phyloP scores from a whole-genome alignment of 805 yeast species.

The Wickerhamiella alocasiicola region DNA sequence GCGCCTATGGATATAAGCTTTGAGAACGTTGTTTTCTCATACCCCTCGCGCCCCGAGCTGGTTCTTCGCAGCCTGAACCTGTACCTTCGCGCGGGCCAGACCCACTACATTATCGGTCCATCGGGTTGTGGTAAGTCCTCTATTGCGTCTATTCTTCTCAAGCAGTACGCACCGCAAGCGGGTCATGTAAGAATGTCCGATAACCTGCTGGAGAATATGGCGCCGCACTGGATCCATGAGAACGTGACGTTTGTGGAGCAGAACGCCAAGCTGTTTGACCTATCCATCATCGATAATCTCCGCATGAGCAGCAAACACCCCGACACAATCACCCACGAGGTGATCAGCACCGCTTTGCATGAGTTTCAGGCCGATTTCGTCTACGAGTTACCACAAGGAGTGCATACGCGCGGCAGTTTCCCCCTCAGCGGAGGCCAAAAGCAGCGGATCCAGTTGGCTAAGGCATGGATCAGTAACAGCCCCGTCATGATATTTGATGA shows the following conservation, averaged over 20 bases:
- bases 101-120: slow-evolving; percentile 63
- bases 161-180: slow-evolving; percentile 37
- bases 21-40: slow-evolving; percentile 35
- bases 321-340: slow-evolving; percentile 20
- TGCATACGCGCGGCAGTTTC: slow-evolving; percentile 36
- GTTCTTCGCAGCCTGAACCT: slow-evolving; percentile 40
- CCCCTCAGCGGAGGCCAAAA: slow-evolving; percentile 79
- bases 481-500: slow-evolving; percentile 79
- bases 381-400: slow-evolving; percentile 38
- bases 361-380: slow-evolving; percentile 43
- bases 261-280: slow-evolving; percentile 50
- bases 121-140: slow-evolving; percentile 96
- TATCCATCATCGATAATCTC: slow-evolving; percentile 51
- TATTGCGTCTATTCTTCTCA: slow-evolving; percentile 46
- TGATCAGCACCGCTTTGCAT: slow-evolving; percentile 35
- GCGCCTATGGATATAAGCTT: slow-evolving; percentile 15
- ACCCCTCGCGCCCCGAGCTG: slow-evolving; percentile 42
- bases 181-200: slow-evolving; percentile 57
- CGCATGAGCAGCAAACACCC: slow-evolving; percentile 33
- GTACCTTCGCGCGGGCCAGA: slow-evolving; percentile 33
- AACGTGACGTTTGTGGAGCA: slow-evolving; percentile 70
- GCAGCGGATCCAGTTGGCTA: slow-evolving; percentile 72
- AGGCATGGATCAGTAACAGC: slow-evolving; percentile 63
- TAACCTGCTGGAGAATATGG: slow-evolving; percentile 32
- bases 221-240: slow-evolving; percentile 41